Evolutionary conservation across 129 eudicot species (phyloP), one percentile per base, ranked within the genome.

Genomic region (Flaveria trinervia): DNA sequence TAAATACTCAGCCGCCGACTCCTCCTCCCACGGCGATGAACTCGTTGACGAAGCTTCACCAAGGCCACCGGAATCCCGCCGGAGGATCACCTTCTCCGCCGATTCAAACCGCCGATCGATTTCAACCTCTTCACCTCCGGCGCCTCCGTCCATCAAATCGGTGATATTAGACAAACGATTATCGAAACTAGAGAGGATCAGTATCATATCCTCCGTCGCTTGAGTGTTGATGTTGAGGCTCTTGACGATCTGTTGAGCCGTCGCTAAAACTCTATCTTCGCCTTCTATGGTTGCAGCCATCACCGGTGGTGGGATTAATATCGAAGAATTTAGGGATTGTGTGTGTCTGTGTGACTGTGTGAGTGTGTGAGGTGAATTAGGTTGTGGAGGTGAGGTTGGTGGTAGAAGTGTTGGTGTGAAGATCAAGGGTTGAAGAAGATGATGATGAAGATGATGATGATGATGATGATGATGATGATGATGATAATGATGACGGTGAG

Each of bases 221-320:
- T 88, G 80, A 23, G 77, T 85, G 10, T 88, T 85, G 18, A 86
- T 75, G 80, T 86, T 84, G 22, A 93, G 90, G 55, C 88, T 81
- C 77, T 90, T 86, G 2, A 93, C 97, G 80, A 93, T 93, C 43
- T 86, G 92, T 18, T 93, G 97, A 64, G 97, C 98, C 17, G 97
- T 84, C 5, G 98, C 98, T 43, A 93, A 41, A 3, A 93, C 91
- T 65, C 91, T 90, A 9, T 93, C 97, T 60, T 93, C 82, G 0
- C 92, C 98, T 49, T 88, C 96, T 39, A 82, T 75, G 57, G 90
- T 80, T 79, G 93, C 76, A 80, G 92, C 87, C 91, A 80, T 84
- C 15, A 56, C 46, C 56, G 44, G 48, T 28, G 20, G 80, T 14
- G 26, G 61, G 71, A 45, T 46, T 48, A 43, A 55, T 74, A 48